These are phyloP conservation scores for Fusarium illudens DNA, from an alignment of 2,329 filamentous ascomycete genomes.

Conservation along the genomic window DNA sequence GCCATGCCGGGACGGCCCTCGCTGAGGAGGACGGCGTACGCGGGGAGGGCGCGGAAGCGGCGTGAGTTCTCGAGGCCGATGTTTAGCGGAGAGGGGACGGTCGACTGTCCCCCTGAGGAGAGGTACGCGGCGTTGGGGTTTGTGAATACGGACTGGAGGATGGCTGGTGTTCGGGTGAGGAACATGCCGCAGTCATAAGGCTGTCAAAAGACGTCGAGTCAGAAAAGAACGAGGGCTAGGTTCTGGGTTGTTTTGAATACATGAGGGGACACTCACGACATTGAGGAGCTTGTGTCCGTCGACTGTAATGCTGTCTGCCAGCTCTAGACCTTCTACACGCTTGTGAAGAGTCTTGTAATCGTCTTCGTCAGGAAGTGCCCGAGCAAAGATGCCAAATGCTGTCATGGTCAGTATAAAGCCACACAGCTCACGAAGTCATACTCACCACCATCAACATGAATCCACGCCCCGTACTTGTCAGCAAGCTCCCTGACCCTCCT, in stretches of 20 bases:
- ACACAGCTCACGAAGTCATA: neutral
- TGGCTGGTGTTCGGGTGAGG: constrained; percentile 70
- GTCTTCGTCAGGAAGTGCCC: constrained; percentile 65
- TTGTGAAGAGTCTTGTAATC: constrained; percentile 65
- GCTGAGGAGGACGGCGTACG: constrained; percentile 80
- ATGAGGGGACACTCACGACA: constrained; percentile 64
- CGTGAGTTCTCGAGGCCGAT: constrained; percentile 91
- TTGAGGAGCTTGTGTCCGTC: constrained; percentile 95
- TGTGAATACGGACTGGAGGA: constrained; percentile 72
- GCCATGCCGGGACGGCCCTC: constrained; percentile 76
- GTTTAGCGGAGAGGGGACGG: constrained; percentile 83
- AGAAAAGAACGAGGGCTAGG: neutral
- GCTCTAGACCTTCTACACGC: constrained; percentile 71
- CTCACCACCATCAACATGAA: constrained; percentile 84
- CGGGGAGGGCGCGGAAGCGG: constrained; percentile 88
- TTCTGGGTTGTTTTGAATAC: neutral
- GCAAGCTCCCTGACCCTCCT: constrained; percentile 71
- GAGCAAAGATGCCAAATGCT: constrained; percentile 86
- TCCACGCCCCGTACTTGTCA: constrained; percentile 79
- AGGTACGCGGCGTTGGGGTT: constrained; percentile 91
- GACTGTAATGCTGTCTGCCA: constrained; percentile 86
- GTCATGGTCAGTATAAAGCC: neutral
- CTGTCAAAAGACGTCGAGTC: constrained; percentile 44
- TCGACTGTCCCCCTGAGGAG: constrained; percentile 48
- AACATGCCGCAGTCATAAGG: constrained; percentile 95